phyloP scores from a whole-genome alignment of 2,329 filamentous ascomycete genomes.

The Elsinoe fawcettii region DNA sequence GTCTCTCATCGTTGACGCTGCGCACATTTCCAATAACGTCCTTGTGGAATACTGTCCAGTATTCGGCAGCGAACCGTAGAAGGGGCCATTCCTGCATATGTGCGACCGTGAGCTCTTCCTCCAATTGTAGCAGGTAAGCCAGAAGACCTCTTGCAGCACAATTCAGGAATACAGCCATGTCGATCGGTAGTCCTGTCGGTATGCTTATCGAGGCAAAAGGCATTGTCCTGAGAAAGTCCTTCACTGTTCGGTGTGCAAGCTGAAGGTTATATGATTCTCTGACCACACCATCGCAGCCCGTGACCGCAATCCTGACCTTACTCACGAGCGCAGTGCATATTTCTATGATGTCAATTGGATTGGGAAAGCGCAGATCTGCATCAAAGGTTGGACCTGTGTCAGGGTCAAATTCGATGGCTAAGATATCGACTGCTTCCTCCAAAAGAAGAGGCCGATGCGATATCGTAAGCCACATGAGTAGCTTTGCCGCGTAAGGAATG shows the following conservation, averaged over 20 bases:
- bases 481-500: neutral
- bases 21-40: too few relatives aligned
- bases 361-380: neutral
- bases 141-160: neutral
- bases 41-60: neutral
- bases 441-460: neutral
- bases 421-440: neutral
- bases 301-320: neutral
- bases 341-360: neutral
- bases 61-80: neutral
- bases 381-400: neutral
- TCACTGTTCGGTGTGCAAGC: neutral
- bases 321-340: neutral
- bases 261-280: neutral
- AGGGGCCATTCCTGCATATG: neutral
- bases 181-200: neutral
- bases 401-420: neutral
- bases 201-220: neutral
- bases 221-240: neutral
- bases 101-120: neutral
- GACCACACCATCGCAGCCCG: neutral
- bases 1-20: neutral
- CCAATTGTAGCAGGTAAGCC: neutral
- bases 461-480: neutral
- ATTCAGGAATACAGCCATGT: too few relatives aligned